Evolutionary conservation across 169 alveolate genomes (phyloP), one percentile per base, ranked within the genome.

Genomic region (Cryptosporidium parvum): DNA sequence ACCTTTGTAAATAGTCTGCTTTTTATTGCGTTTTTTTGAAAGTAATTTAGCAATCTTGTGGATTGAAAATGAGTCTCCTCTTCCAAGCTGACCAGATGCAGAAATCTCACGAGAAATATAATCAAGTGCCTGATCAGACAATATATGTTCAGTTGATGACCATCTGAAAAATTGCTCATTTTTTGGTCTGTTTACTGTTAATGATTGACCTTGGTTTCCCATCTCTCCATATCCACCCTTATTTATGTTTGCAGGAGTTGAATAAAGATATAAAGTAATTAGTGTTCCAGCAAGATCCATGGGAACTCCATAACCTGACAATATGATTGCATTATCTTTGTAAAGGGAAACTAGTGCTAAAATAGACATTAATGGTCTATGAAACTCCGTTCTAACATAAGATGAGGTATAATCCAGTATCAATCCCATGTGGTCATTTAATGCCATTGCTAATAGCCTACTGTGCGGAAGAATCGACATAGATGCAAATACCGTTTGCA

Each of bases 261-360:
- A 73, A 16, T 73, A 73, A n/a, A 73, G 18, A 73, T 73, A 73
- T 33, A 80, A 61, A 5, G 75, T 62, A 26, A 80, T 65, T 16
- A 80, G 31, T 14, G 89, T 80, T 39, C 80, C 73, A 10, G 89
- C 89, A 42, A 80, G 75, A 44, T 80, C 89, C 21, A 59, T 23
- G 0, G 89, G 89, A 3, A 80, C 75, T n/a, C 89, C 89, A 67
- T 80, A 80, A 23, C 89, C 89, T 62, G 89, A 80, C 16, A 80
- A 70, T 3, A 65, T 44, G 44, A 80, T 80, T 1, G 89, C 89
- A 62, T 80, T 80, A 3, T 80, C 89, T 44, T 23, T 59, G 52
- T 80, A 80, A 6, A 80, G 68, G 0, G 89, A 80, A 0, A 58
- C 39, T 10, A 80, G 65, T 29, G 89, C 73, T 52, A 80, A 23